Conservation (phyloP, 148 eudicot genomes). For the Fagopyrum homotropicum region DNA sequence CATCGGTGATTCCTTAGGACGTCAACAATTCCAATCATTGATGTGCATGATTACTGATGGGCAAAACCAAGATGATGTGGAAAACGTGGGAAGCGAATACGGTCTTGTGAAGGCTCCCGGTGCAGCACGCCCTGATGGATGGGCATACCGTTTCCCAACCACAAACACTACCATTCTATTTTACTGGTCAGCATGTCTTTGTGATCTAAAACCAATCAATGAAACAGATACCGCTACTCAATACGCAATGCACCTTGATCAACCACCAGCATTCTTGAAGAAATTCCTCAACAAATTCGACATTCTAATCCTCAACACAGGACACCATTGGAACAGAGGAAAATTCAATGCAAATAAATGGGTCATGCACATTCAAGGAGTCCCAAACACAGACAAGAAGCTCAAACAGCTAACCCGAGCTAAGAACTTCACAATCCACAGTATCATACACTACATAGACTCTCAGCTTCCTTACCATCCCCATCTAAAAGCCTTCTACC, state of each 20-base stretch:
- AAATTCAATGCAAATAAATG: slow-evolving; percentile 57
- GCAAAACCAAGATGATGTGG: slow-evolving; percentile 45
- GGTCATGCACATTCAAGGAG: slow-evolving; percentile 54
- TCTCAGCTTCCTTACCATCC: slow-evolving; percentile 56
- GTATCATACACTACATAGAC: slow-evolving; percentile 54
- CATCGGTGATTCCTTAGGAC: slow-evolving; percentile 84
- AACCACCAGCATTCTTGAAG: slow-evolving; percentile 55
- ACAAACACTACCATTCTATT: slow-evolving; percentile 87
- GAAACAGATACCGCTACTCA: slow-evolving; percentile 29
- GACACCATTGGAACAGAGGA: slow-evolving; percentile 87
- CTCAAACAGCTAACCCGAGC: slow-evolving; percentile 36
- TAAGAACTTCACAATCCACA: slow-evolving; percentile 45
- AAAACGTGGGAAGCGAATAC: slow-evolving; percentile 71
- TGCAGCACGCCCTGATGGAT: slow-evolving; percentile 80
- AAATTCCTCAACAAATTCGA: slow-evolving; percentile 38
- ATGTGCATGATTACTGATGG: slow-evolving; percentile 92
- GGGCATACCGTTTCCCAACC: slow-evolving; percentile 75
- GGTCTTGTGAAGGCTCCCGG: slow-evolving; percentile 71
- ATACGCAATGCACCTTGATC: slow-evolving; percentile 70
- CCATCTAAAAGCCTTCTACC: slow-evolving; percentile 48
- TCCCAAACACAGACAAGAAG: slow-evolving; percentile 36
- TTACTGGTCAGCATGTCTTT: slow-evolving; percentile 93
- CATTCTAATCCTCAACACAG: slow-evolving; percentile 66
- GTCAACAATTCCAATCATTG: slow-evolving; percentile 93
- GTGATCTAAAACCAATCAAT: slow-evolving; percentile 59